Evolutionary conservation across 2,329 filamentous ascomycete genomes (phyloP), one percentile per base, ranked within the genome.

Genomic region (Talaromyces piceae): DNA sequence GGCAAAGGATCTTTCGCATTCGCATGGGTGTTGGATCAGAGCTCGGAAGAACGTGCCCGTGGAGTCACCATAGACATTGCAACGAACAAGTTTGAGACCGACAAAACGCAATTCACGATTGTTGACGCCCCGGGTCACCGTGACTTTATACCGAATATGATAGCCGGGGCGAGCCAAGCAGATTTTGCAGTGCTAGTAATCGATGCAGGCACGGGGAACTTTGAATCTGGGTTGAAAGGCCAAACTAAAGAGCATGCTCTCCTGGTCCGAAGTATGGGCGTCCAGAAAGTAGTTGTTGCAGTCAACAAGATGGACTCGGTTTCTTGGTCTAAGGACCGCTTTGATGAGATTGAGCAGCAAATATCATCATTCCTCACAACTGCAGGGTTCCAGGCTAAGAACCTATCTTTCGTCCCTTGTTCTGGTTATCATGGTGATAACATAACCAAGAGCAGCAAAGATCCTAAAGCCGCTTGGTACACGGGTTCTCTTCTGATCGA

Each of bases 81-180:
- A 7, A 95, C 87, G 16, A 95, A 95, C 65, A 84, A 90, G 57
- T 98, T 98, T 63, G 88, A 94, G 64, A 98, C 94, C 0, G 83
- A 88, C 1, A 86, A 79, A 47, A 93, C 89, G 0, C 80, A 79
- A 9, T 97, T 97, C 63, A 97, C 93, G 1, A 95, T 98, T 43
- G 77, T 98, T 4, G 93, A 98, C 66, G 91, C 93, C 0, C 93
- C 93, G 0, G 93, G 93, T 0, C 93, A 98, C 68, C 81, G 84
- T 54, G 93, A 98, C 66, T 98, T 97, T 64, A 90, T 98, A 18
- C 93, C 93, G 0, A 98, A 96, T 67, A 98, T 98, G 93, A 96
- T 98, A 66, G 91, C 91, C 2, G 93, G 93, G 12, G 90, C 91
- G 3, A 93, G 88, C 53, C 91, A 96, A 69, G 94, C 93, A 8